Evolutionary conservation across 108 stramenopile genomes (phyloP).

Genomic region (Cyclotella baltica): DNA sequence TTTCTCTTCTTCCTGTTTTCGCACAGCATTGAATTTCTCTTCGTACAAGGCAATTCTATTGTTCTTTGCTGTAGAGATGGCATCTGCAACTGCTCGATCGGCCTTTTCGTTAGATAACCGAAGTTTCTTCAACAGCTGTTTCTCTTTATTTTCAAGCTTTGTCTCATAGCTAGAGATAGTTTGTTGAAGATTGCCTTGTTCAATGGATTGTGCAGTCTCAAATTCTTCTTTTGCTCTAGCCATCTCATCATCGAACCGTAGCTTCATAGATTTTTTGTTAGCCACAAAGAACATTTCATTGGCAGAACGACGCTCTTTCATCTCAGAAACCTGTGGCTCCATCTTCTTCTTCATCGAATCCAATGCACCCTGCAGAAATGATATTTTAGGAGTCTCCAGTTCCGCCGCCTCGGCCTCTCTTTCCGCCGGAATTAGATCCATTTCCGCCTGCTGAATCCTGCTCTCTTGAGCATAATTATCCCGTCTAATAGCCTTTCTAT

Average conservation of each 20-base stretch:
- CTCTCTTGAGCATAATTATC: slow-evolving; percentile 37
- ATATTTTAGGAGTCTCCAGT: slow-evolving; percentile 12
- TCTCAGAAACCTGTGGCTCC: slow-evolving; percentile 17
- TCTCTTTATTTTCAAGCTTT: slow-evolving; percentile 30
- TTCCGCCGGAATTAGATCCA: slow-evolving; percentile 17
- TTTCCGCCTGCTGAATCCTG: slow-evolving; percentile 23
- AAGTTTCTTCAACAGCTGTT: slow-evolving; percentile 10
- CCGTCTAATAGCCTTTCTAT: slow-evolving; percentile 18
- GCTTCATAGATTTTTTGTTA: slow-evolving; percentile 7
- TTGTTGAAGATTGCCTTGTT: slow-evolving; percentile 15
- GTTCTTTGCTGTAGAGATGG: slow-evolving; percentile 23
- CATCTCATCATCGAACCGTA: slow-evolving; percentile 7
- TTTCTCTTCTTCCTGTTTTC: slow-evolving; percentile 18
- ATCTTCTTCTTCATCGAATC: slow-evolving; percentile 6
- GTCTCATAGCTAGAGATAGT: slow-evolving; percentile 19
- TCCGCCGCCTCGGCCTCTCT: slow-evolving; percentile 11
- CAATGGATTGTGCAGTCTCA: slow-evolving; percentile 6
- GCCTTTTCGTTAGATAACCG: slow-evolving; percentile 27
- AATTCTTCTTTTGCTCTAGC: slow-evolving; percentile 15
- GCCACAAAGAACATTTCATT: slow-evolving; percentile 41
- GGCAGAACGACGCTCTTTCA: slow-evolving; percentile 32
- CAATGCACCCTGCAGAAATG: slow-evolving; percentile 13
- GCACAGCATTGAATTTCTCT: slow-evolving; percentile 39
- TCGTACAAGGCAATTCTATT: slow-evolving; percentile 25
- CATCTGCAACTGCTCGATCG: slow-evolving; percentile 22